Percentiles rank a stretch among this genome's conserved stretches.
Evolutionary conservation across 1,284 basidiomycete species (phyloP).

Genomic region (Pholiota adiposa): DNA sequence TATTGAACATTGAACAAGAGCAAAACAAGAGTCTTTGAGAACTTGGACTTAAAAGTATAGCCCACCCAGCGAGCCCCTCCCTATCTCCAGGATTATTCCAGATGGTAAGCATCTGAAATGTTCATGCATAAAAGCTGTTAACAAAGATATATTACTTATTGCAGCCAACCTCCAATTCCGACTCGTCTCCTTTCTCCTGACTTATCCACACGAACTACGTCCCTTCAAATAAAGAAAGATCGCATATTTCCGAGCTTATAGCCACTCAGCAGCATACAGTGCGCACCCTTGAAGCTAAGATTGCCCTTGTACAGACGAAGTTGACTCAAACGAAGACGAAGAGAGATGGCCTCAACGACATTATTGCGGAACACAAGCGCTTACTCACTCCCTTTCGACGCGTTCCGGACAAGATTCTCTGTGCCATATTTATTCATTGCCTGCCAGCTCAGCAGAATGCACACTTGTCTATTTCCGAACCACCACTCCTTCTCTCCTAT

Average conservation of each 20-base stretch:
- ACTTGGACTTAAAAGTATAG: too few relatives aligned
- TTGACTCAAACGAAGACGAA: neutral
- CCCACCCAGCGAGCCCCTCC: too few relatives aligned
- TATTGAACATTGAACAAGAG: too few relatives aligned
- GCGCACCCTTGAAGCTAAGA: neutral
- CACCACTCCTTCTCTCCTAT: constrained; percentile 5
- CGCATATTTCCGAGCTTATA: neutral
- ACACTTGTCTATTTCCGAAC: neutral
- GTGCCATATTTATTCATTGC: constrained; percentile 2
- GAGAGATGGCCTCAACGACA: neutral
- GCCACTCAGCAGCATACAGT: neutral
- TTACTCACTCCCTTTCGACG: neutral
- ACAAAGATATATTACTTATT: neutral
- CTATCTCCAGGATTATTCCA: too few relatives aligned
- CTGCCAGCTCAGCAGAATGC: constrained; percentile 1
- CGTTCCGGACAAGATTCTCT: neutral
- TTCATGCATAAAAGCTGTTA: neutral
- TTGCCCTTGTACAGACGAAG: neutral
- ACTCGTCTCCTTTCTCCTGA: neutral
- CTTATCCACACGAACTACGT: neutral
- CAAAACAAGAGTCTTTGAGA: too few relatives aligned
- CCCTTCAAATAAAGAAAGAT: neutral
- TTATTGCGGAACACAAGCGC: neutral
- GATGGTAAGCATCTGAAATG: neutral
- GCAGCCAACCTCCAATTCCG: neutral